A percentile compares a stretch with the other conserved stretches of the same genome.
These are phyloP conservation scores for Suhomyces kilbournensis DNA, from an alignment of 805 yeast genomes.

Conservation along the genomic window DNA sequence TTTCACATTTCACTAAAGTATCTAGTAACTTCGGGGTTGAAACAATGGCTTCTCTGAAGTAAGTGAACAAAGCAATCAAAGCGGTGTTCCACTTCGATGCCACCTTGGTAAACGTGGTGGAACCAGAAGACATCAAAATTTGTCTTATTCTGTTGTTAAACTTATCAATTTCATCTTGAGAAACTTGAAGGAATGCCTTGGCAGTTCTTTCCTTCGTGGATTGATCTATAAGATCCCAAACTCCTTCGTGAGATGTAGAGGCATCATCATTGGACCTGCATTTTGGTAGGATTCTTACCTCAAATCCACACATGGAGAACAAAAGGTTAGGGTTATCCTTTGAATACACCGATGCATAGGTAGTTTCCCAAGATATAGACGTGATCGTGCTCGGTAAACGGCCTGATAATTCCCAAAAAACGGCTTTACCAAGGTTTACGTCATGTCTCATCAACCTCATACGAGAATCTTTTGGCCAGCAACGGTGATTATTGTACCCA, in stretches of 20 bases:
- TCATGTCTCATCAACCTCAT: constrained; percentile 90
- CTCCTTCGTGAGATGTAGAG: constrained; percentile 66
- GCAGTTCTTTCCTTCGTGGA: constrained; percentile 82
- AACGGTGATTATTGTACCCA: constrained; percentile 81
- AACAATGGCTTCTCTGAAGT: constrained; percentile 89
- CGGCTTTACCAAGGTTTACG: constrained; percentile 88
- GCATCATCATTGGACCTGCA: constrained; percentile 51
- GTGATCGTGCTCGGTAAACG: constrained; percentile 78
- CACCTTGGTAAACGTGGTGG: constrained; percentile 90
- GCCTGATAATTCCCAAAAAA: constrained; percentile 82
- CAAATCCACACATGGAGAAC: constrained; percentile 94
- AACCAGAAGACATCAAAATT: constrained; percentile 91
- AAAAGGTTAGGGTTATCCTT: constrained; percentile 84
- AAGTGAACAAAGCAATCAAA: constrained; percentile 77
- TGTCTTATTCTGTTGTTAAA: constrained; percentile 86
- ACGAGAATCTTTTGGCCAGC: constrained; percentile 93
- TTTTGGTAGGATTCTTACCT: constrained; percentile 82
- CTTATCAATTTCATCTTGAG: constrained; percentile 72
- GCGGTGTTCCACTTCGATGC: constrained; percentile 97
- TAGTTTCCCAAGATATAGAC: constrained; percentile 70
- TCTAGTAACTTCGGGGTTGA: constrained; percentile 78
- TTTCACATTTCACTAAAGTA: constrained; percentile 83
- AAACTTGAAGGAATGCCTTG: constrained; percentile 79
- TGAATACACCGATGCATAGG: constrained; percentile 85
- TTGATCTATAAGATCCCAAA: constrained; percentile 81